A percentile compares a stretch with the other conserved stretches of the same genome.
phyloP scores from a whole-genome alignment of 257 asterid species.

The Henckelia pumila region DNA sequence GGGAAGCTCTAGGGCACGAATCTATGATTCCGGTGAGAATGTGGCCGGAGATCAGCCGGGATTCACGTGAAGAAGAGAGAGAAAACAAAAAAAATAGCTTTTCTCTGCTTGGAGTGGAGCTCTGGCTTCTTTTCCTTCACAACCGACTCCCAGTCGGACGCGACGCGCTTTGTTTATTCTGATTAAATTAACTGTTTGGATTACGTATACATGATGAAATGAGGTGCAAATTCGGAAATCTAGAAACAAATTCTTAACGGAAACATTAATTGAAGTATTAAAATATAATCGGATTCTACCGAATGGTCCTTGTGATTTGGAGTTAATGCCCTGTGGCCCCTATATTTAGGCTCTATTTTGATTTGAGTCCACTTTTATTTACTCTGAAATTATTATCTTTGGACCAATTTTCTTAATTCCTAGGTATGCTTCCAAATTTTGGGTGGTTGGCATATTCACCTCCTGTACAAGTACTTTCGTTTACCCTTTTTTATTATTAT shows the following conservation, averaged over 20 bases:
- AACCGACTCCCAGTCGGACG: constrained; percentile 71
- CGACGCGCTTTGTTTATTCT: constrained; percentile 49
- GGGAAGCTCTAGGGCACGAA: not conserved
- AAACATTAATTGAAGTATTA: constrained; percentile 13
- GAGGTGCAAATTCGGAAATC: constrained; percentile 16
- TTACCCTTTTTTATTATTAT: too few relatives aligned
- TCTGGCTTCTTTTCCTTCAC: constrained; percentile 27
- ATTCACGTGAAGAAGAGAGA: constrained; percentile 24
- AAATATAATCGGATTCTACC: constrained; percentile 7
- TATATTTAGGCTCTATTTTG: not conserved
- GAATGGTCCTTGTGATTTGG: constrained; percentile 36
- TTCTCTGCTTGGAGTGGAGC: constrained; percentile 16
- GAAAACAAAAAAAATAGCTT: constrained; percentile 19
- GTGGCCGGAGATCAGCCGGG: constrained; percentile 43
- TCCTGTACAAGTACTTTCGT: too few relatives aligned
- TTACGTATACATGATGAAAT: constrained; percentile 41
- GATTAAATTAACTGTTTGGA: constrained; percentile 56
- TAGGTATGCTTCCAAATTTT: constrained; percentile 6
- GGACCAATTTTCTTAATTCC: constrained; percentile 17
- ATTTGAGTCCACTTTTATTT: constrained; percentile 18
- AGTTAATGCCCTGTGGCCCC: constrained; percentile 27
- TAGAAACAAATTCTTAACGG: not conserved
- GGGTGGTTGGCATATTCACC: constrained; percentile 21
- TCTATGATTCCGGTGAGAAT: constrained; percentile 28
- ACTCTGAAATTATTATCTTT: constrained; percentile 21